Conservation (phyloP, 2,329 filamentous ascomycete species). For the Gnomoniopsis smithogilvyi region DNA sequence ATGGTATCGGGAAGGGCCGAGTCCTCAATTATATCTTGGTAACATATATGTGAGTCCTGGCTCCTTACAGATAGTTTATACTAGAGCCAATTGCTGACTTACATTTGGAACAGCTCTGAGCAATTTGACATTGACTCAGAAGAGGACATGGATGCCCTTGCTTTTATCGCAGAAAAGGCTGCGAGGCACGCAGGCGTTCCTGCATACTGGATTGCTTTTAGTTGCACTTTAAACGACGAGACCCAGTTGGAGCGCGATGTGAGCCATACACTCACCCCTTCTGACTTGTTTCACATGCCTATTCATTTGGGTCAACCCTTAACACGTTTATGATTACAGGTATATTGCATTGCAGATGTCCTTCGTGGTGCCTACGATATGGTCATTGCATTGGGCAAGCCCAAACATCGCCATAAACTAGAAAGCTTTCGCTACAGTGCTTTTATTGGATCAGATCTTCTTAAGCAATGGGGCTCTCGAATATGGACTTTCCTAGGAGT, state of each 20-base stretch:
- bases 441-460: neutral
- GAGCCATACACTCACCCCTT: neutral
- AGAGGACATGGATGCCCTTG: conserved; percentile 11
- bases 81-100: neutral
- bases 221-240: conserved; percentile 4
- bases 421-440: neutral
- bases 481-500: conserved; percentile 30
- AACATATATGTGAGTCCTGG: conserved; percentile 8
- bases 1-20: neutral
- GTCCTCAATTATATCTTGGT: conserved; percentile 18
- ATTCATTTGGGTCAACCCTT: neutral
- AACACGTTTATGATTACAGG: neutral
- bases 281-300: neutral
- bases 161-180: conserved; percentile 17
- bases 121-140: conserved; percentile 13
- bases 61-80: neutral
- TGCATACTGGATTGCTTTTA: conserved; percentile 18
- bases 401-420: neutral
- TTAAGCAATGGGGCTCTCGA: conserved; percentile 25
- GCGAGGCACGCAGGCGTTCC: conserved; percentile 12
- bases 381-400: conserved; percentile 19
- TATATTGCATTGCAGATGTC: conserved; percentile 24
- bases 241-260: conserved; percentile 2
- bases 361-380: conserved; percentile 21
- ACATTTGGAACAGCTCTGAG: neutral